phyloP scores from a whole-genome alignment of 2,329 filamentous ascomycete species.

The Calonectria leucothoes region DNA sequence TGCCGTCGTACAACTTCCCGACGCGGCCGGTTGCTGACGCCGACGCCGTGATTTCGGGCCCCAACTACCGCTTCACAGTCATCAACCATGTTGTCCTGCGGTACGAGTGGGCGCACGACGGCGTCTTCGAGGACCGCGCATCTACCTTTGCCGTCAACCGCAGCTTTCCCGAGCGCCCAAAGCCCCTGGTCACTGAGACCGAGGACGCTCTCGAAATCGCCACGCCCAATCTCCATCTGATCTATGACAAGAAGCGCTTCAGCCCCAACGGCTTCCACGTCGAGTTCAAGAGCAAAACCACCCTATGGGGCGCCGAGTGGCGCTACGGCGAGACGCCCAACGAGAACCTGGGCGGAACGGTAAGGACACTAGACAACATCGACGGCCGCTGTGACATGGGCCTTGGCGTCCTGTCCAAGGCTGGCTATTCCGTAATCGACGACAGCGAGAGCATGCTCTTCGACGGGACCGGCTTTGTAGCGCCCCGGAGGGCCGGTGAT shows the following conservation, averaged over 20 bases:
- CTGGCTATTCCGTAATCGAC: conserved; percentile 64
- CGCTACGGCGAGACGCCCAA: conserved; percentile 58
- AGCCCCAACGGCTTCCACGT: conserved; percentile 60
- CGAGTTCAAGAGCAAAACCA: conserved; percentile 54
- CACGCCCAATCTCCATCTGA: conserved; percentile 65
- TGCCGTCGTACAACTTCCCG: conserved; percentile 4
- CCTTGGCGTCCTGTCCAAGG: conserved; percentile 61
- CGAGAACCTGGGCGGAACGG: conserved; percentile 58
- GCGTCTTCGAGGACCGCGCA: conserved; percentile 70
- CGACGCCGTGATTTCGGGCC: conserved; percentile 30
- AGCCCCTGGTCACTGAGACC: conserved; percentile 60
- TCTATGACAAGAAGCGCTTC: conserved; percentile 69
- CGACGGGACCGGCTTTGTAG: conserved; percentile 64
- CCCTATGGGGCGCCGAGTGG: conserved; percentile 52
- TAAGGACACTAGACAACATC: conserved; percentile 64
- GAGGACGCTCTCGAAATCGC: conserved; percentile 64
- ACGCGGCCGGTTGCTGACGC: conserved; percentile 25
- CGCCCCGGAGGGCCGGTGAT: conserved; percentile 56
- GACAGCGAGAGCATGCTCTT: conserved; percentile 69
- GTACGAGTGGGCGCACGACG: conserved; percentile 71
- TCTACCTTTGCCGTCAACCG: conserved; percentile 72
- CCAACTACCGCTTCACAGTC: conserved; percentile 69
- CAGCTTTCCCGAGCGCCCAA: conserved; percentile 49
- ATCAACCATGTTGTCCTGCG: conserved; percentile 67
- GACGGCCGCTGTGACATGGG: conserved; percentile 63